Evolutionary conservation across 495 filamentous ascomycete species (phyloP).

Genomic region (Trichocladium uniseriatum): DNA sequence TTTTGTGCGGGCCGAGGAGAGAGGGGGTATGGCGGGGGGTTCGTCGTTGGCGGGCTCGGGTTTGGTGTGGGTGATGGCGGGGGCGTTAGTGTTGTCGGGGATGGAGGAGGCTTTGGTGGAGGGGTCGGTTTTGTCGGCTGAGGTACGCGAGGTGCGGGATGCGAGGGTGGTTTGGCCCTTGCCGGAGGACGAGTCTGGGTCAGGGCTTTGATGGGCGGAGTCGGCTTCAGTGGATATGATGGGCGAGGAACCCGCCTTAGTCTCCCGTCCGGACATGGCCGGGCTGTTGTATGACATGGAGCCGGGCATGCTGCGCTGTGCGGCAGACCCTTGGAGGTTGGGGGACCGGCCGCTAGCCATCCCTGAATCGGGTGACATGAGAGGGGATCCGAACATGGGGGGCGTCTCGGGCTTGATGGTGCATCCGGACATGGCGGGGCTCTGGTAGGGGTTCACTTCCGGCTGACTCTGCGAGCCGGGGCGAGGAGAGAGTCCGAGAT

Average conservation of each 20-base stretch:
- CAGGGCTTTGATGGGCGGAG: not conserved
- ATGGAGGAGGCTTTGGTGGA: slow-evolving; percentile 12
- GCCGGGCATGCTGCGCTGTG: not conserved
- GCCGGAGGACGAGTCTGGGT: not conserved
- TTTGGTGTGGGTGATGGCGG: not conserved
- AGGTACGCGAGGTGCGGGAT: not conserved
- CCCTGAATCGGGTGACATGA: slow-evolving; percentile 10
- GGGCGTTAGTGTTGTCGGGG: slow-evolving; percentile 4
- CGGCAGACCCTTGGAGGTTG: not conserved
- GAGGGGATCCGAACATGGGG: slow-evolving; percentile 3
- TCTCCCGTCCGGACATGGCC: slow-evolving; percentile 2
- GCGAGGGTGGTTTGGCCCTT: not conserved
- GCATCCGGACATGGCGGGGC: not conserved
- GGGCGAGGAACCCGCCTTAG: not conserved
- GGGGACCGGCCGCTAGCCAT: not conserved
- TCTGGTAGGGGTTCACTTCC: not conserved
- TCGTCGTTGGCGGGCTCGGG: not conserved
- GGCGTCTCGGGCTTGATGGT: slow-evolving; percentile 6
- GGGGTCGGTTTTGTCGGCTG: not conserved
- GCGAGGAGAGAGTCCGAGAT: not conserved
- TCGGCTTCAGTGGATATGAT: not conserved
- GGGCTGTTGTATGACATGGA: slow-evolving; percentile 8
- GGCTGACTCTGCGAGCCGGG: not conserved
- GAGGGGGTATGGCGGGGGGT: not conserved
- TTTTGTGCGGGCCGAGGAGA: slow-evolving; percentile 1